Conservation (phyloP, 2,329 filamentous ascomycete genomes). For the Triangularia verruculosa region DNA sequence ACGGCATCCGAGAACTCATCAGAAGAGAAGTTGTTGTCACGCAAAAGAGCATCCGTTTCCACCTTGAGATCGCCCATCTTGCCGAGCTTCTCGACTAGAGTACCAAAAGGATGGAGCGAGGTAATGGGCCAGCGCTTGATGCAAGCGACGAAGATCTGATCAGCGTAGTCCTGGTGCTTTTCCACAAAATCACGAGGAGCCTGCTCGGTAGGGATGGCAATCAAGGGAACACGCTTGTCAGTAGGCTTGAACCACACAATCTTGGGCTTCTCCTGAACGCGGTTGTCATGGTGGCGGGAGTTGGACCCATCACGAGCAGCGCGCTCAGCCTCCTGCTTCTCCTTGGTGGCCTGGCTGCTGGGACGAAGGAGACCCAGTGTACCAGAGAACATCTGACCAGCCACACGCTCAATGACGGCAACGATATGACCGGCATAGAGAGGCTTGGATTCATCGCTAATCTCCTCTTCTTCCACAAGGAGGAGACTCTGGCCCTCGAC, state of each 20-base stretch:
- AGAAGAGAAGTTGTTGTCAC: conserved; percentile 97
- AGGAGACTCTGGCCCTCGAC: conserved; percentile 96
- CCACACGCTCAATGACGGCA: conserved; percentile 92
- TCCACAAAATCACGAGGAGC: conserved; percentile 97
- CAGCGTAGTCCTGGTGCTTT: conserved; percentile 95
- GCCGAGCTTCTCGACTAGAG: conserved; percentile 92
- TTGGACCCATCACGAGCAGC: conserved; percentile 80
- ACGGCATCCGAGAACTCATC: conserved; percentile 98
- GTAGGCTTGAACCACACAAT: conserved; percentile 99
- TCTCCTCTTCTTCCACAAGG: conserved; percentile 96
- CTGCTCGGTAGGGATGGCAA: conserved; percentile 97
- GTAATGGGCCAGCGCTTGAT: conserved; percentile 99
- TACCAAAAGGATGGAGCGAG: conserved; percentile 97
- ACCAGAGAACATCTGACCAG: conserved; percentile 98
- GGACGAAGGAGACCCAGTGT: conserved; percentile 91
- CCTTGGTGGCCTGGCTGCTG: conserved; percentile 97
- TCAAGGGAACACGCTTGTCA: conserved; percentile 95
- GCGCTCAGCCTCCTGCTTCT: conserved; percentile 97
- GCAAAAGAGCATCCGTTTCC: conserved; percentile 92
- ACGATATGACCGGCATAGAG: conserved; percentile 96
- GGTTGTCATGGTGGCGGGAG: conserved; percentile 70
- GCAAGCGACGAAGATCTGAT: conserved; percentile 96
- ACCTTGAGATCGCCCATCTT: conserved; percentile 97
- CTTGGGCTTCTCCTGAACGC: conserved; percentile 94
- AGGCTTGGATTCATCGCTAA: conserved; percentile 97